phyloP scores from a whole-genome alignment of 768 basidiomycete genomes.

The Boletus barrowsii region DNA sequence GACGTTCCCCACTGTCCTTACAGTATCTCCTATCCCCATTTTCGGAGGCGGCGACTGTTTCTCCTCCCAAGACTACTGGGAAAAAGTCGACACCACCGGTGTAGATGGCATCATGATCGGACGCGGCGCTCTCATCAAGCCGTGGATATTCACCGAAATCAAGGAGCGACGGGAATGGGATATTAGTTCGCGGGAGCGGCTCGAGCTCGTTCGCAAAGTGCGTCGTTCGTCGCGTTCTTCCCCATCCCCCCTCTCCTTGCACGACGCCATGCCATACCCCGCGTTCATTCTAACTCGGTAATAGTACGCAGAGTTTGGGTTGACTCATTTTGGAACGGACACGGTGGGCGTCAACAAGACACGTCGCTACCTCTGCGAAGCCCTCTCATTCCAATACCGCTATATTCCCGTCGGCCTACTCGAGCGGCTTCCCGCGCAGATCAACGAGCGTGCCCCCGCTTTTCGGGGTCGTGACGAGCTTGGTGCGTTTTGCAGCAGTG shows the following conservation, averaged over 20 bases:
- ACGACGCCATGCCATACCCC: too few species aligned
- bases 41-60: conserved; percentile 97
- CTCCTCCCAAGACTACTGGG: conserved; percentile 81
- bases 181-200: conserved; percentile 78
- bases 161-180: conserved; percentile 93
- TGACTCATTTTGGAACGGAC: conserved; percentile 84
- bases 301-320: conserved; percentile 83
- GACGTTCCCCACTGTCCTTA: background rate
- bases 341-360: conserved; percentile 89
- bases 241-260: background rate
- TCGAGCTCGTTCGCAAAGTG: conserved; percentile 77
- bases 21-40: conserved; percentile 85
- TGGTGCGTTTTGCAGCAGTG: conserved; percentile 44
- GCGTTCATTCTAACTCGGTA: background rate
- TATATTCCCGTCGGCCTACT: conserved; percentile 94
- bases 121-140: conserved; percentile 93
- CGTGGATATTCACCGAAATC: conserved; percentile 94
- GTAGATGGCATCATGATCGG: conserved; percentile 97
- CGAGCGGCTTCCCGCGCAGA: conserved; percentile 70
- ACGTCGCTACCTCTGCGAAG: conserved; percentile 91
- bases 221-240: conserved; percentile 11
- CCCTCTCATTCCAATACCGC: conserved; percentile 93
- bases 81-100: conserved; percentile 69
- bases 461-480: conserved; percentile 87
- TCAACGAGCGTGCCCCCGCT: conserved; percentile 90